phyloP scores from a whole-genome alignment of 2,329 filamentous ascomycete genomes.

The Talaromyces sp. region DNA sequence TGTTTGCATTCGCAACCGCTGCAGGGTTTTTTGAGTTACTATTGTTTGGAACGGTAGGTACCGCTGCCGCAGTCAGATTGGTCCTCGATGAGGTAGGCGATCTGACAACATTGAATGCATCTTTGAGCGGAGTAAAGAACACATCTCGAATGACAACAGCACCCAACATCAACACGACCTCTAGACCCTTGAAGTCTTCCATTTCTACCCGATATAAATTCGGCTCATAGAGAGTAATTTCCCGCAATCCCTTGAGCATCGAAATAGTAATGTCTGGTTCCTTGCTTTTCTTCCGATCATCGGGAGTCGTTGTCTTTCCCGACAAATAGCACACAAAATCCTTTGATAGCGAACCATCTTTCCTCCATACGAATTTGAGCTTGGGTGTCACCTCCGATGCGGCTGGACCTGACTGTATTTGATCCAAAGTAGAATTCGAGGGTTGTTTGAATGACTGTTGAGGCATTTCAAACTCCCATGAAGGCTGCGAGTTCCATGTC shows the following conservation, averaged over 20 bases:
- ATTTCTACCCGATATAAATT: slow-evolving; percentile 87
- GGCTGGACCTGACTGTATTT: slow-evolving; percentile 59
- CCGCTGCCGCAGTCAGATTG: slow-evolving; percentile 1
- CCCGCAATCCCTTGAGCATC: slow-evolving; percentile 69
- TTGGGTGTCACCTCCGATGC: slow-evolving; percentile 59
- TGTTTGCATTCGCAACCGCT: not conserved
- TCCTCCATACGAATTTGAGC: slow-evolving; percentile 81
- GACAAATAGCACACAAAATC: slow-evolving; percentile 85
- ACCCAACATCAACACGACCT: slow-evolving; percentile 66
- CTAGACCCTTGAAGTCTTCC: slow-evolving; percentile 88
- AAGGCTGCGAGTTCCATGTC: slow-evolving; percentile 72
- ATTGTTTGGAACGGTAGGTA: not conserved
- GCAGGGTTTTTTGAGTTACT: not conserved
- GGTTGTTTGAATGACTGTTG: slow-evolving; percentile 77
- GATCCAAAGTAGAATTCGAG: slow-evolving; percentile 71
- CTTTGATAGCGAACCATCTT: slow-evolving; percentile 77
- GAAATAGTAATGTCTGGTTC: slow-evolving; percentile 96
- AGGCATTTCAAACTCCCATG: slow-evolving; percentile 91
- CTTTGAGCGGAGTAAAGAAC: slow-evolving; percentile 59
- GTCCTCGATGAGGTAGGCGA: slow-evolving; percentile 15
- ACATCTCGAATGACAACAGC: slow-evolving; percentile 59
- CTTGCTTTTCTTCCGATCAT: slow-evolving; percentile 67
- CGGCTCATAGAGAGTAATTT: slow-evolving; percentile 86
- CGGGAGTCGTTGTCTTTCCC: slow-evolving; percentile 62
- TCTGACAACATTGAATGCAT: slow-evolving; percentile 67